Percentiles rank a stretch among this genome's conserved stretches.
Conservation (phyloP, 2,329 filamentous ascomycete genomes). For the Ceratocystis cacaofunesta region DNA sequence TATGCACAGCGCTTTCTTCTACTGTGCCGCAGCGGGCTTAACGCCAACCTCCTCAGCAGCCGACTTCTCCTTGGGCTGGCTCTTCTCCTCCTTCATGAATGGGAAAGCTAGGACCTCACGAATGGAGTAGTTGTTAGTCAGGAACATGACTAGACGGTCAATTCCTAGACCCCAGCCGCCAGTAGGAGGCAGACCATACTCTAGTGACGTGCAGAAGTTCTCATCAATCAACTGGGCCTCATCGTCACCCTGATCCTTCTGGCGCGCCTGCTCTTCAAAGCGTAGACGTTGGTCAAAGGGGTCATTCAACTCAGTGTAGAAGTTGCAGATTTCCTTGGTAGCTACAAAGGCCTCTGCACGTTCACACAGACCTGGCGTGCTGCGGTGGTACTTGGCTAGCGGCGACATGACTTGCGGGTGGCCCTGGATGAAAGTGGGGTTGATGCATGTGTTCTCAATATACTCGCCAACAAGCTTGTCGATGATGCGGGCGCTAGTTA, state of each 20-base stretch:
- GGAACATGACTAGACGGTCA: slow-evolving; percentile 85
- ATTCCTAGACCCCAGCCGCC: slow-evolving; percentile 96
- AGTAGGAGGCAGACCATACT: slow-evolving; percentile 83
- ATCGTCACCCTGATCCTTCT: slow-evolving; percentile 94
- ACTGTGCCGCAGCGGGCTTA: slow-evolving; percentile 44
- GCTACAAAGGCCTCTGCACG: slow-evolving; percentile 89
- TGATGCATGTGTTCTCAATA: slow-evolving; percentile 85
- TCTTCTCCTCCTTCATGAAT: slow-evolving; percentile 80
- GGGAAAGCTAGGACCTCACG: slow-evolving; percentile 94
- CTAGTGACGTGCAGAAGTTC: slow-evolving; percentile 80
- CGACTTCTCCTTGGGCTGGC: slow-evolving; percentile 33
- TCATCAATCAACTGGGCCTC: slow-evolving; percentile 94
- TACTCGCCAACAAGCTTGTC: slow-evolving; percentile 90
- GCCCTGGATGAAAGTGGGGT: slow-evolving; percentile 82
- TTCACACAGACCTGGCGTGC: slow-evolving; percentile 65
- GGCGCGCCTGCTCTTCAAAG: slow-evolving; percentile 76
- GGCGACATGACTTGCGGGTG: slow-evolving; percentile 50
- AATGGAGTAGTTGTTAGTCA: slow-evolving; percentile 86
- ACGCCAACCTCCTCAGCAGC: slow-evolving; percentile 49
- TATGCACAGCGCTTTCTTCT: slow-evolving; percentile 25
- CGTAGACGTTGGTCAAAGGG: slow-evolving; percentile 85
- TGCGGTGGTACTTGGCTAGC: slow-evolving; percentile 86
- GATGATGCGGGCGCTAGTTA: slow-evolving; percentile 90
- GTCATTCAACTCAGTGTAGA: slow-evolving; percentile 83
- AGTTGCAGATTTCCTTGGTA: slow-evolving; percentile 68